Evolutionary conservation across 768 basidiomycete genomes (phyloP).

Genomic region (button mushroom (Agaricus bisporus)): DNA sequence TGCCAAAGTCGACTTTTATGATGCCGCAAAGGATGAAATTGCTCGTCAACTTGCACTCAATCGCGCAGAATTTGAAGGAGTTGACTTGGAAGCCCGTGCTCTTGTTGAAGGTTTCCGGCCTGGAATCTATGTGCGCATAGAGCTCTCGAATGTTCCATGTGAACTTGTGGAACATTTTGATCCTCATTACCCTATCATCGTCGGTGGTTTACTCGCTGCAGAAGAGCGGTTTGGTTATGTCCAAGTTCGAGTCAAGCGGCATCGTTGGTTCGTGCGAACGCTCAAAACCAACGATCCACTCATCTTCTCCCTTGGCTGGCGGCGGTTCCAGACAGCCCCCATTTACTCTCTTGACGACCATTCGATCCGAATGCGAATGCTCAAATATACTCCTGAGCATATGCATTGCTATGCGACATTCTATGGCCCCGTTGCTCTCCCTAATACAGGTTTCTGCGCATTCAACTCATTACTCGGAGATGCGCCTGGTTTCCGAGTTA

Average conservation of each 20-base stretch:
- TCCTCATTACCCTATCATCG: conserved; percentile 82
- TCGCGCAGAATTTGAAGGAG: conserved; percentile 74
- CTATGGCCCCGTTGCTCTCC: conserved; percentile 87
- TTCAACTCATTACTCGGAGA: conserved; percentile 81
- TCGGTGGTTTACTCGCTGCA: conserved; percentile 84
- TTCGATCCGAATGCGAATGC: conserved; percentile 96
- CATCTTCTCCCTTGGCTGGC: conserved; percentile 96
- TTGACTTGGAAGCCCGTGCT: conserved; percentile 71
- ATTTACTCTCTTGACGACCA: conserved; percentile 98
- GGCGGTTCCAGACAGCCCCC: conserved; percentile 91
- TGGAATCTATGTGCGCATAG: conserved; percentile 89
- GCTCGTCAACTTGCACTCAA: conserved; percentile 79
- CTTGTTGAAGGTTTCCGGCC: conserved; percentile 89
- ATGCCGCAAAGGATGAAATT: conserved; percentile 88
- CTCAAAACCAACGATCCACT: conserved; percentile 97
- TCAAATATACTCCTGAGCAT: conserved; percentile 99
- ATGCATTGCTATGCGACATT: conserved; percentile 99
- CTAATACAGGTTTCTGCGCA: conserved; percentile 96
- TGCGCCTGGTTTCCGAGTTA: conserved; percentile 74
- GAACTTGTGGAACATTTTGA: conserved; percentile 94
- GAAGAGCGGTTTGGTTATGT: conserved; percentile 93
- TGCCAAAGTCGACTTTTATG: conserved; percentile 82
- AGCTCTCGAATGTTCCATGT: conserved; percentile 77
- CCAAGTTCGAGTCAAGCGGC: conserved; percentile 93
- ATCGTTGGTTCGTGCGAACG: conserved; percentile 87